Evolutionary conservation across 2,329 filamentous ascomycete species (phyloP).

Genomic region (Monosporascus ibericus): DNA sequence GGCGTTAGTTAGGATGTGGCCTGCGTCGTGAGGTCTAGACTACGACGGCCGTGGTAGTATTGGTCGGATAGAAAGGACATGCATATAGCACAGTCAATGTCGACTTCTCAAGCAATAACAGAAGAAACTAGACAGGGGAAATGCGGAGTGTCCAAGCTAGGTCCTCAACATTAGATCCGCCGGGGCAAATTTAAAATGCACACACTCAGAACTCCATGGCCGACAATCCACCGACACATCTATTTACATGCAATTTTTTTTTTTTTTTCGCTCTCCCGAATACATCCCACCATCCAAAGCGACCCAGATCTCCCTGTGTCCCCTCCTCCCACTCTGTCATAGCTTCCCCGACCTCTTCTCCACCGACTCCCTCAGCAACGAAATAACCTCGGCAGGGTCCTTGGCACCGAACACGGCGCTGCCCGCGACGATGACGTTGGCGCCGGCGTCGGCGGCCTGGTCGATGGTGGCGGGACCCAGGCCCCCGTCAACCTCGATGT

Average conservation of each 20-base stretch:
- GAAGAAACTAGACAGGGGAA: too few species aligned
- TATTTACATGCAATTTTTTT: not conserved
- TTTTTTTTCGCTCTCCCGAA: not conserved
- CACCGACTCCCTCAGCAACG: slow-evolving; percentile 72
- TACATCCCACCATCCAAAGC: not conserved
- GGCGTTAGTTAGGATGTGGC: too few species aligned
- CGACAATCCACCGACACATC: too few species aligned
- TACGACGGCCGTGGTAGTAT: too few species aligned
- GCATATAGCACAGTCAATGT: too few species aligned
- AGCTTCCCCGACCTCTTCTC: slow-evolving; percentile 48
- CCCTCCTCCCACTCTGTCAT: slow-evolving; percentile 9
- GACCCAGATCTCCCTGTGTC: not conserved
- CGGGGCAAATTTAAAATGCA: slow-evolving; percentile 14
- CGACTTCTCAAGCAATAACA: too few species aligned
- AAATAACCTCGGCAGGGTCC: slow-evolving; percentile 81
- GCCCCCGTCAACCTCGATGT: slow-evolving; percentile 97
- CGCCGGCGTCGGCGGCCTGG: slow-evolving; percentile 88
- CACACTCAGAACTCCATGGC: too few species aligned
- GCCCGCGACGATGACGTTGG: slow-evolving; percentile 96
- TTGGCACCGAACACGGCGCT: slow-evolving; percentile 92
- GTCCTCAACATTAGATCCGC: slow-evolving; percentile 9
- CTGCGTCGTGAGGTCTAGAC: too few species aligned
- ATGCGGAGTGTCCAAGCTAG: too few species aligned
- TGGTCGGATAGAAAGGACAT: too few species aligned
- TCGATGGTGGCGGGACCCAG: slow-evolving; percentile 85